phyloP scores from a whole-genome alignment of 2,329 filamentous ascomycete genomes.

The Metarhizium brunneum region DNA sequence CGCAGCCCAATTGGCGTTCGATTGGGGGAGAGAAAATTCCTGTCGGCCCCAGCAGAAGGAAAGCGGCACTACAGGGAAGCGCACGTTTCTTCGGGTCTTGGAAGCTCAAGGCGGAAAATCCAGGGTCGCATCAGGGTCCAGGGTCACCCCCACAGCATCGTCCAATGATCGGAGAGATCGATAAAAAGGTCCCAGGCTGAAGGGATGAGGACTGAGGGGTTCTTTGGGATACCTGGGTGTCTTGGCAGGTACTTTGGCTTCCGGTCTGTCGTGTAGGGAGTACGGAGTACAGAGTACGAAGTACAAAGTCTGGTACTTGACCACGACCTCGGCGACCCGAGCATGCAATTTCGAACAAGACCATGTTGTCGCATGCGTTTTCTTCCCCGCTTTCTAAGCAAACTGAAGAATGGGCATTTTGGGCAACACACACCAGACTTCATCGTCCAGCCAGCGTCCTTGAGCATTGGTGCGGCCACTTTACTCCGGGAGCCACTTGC shows the following conservation, averaged over 20 bases:
- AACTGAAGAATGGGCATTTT: not conserved
- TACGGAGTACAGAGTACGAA: too few species aligned
- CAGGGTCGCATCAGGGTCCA: conserved; percentile 20
- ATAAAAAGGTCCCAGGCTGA: conserved; percentile 8
- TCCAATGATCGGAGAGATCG: conserved; percentile 30
- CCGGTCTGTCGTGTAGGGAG: too few species aligned
- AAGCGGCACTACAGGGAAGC: not conserved
- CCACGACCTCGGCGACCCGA: not conserved
- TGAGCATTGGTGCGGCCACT: not conserved
- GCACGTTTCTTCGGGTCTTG: not conserved
- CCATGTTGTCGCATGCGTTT: conserved; percentile 14
- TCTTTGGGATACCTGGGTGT: conserved; percentile 5
- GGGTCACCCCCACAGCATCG: conserved; percentile 7
- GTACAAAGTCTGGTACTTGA: not conserved
- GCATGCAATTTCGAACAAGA: conserved; percentile 17
- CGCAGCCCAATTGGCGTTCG: not conserved
- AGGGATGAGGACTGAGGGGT: conserved; percentile 1
- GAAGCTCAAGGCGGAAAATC: conserved; percentile 4
- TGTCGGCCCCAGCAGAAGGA: not conserved
- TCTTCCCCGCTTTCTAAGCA: conserved; percentile 7
- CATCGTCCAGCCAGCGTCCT: not conserved
- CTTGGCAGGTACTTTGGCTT: not conserved
- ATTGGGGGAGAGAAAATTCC: not conserved
- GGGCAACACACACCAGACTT: not conserved
- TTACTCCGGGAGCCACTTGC: not conserved